Evolutionary conservation across 352 stramenopile species (phyloP).

Genomic region (Thraustochytrium striatum): DNA sequence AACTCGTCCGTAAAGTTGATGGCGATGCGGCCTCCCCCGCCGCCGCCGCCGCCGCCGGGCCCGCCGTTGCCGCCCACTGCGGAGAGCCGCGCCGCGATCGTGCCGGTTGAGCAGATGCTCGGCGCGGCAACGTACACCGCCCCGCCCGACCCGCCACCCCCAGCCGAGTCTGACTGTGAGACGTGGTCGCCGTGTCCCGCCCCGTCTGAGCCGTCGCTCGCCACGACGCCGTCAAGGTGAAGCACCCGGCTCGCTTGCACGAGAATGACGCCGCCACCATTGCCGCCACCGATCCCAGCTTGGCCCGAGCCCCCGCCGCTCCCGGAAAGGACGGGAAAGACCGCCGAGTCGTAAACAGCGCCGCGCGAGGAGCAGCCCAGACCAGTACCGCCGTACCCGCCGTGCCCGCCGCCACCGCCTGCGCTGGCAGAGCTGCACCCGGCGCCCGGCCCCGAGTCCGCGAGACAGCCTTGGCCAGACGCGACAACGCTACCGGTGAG

Average conservation of each 20-base stretch:
- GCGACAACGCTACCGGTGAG: neutral
- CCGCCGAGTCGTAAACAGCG: neutral
- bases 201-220: constrained; percentile 18
- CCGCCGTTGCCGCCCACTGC: constrained; percentile 1
- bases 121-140: constrained; percentile 10
- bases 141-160: constrained; percentile 19
- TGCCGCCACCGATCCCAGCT: constrained; percentile 20
- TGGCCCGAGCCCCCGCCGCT: neutral
- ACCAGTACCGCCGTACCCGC: constrained; percentile 1
- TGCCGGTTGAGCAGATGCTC: constrained; percentile 5
- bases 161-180: neutral
- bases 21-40: neutral
- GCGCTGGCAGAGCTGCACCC: constrained; percentile 19
- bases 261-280: constrained; percentile 22
- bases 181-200: constrained; percentile 1
- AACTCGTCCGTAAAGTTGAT: constrained; percentile 45
- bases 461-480: constrained; percentile 30
- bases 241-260: neutral
- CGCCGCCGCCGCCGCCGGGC: constrained; percentile 20
- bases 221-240: constrained; percentile 1
- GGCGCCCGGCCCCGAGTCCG: constrained; percentile 22
- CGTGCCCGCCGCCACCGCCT: constrained; percentile 32
- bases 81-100: neutral
- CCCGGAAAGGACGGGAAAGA: constrained; percentile 11
- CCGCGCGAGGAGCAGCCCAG: constrained; percentile 14